A percentile compares a stretch with the other conserved stretches of the same genome.
Conservation (phyloP, 1,139 yeast species). For the Trichomonascaceae sp. region DNA sequence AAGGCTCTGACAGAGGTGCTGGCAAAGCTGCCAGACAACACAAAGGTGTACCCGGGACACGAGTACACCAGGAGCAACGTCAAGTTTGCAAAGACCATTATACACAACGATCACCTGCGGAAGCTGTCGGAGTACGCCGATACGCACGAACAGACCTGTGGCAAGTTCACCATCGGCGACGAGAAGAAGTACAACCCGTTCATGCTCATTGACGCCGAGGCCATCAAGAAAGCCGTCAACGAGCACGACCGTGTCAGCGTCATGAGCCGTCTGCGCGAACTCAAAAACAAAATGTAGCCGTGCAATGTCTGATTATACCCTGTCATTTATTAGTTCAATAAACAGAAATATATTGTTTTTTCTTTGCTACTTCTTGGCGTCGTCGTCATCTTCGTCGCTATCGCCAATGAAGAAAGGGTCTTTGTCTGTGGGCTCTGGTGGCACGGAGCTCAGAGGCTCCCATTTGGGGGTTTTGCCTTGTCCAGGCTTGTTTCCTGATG, state of each 20-base stretch:
- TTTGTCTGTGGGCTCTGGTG: conserved; percentile 42
- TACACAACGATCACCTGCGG: conserved; percentile 40
- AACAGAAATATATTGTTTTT: conserved; percentile 2
- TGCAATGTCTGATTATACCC: too few relatives aligned
- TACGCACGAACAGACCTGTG: conserved; percentile 63
- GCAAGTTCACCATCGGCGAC: conserved; percentile 70
- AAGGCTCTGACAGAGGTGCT: conserved; percentile 45
- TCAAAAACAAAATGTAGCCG: conserved; percentile 45
- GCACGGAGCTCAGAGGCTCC: conserved; percentile 48
- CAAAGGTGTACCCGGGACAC: conserved; percentile 80
- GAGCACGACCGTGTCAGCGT: conserved; percentile 35
- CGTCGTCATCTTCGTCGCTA: conserved; percentile 52
- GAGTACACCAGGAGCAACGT: conserved; percentile 83
- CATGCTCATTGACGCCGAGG: conserved; percentile 56
- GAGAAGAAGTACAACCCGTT: conserved; percentile 81
- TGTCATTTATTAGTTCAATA: too few relatives aligned
- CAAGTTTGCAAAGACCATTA: conserved; percentile 54
- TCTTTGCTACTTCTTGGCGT: neutral
- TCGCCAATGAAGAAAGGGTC: conserved; percentile 72
- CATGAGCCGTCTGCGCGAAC: conserved; percentile 53
- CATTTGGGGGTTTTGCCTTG: conserved; percentile 29
- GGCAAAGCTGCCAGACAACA: conserved; percentile 50
- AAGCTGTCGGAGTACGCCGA: conserved; percentile 39
- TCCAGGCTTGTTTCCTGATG: conserved; percentile 2
- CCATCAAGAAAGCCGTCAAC: conserved; percentile 36